phyloP scores from a whole-genome alignment of 2,329 filamentous ascomycete genomes.

The Penicillium griseofulvum region DNA sequence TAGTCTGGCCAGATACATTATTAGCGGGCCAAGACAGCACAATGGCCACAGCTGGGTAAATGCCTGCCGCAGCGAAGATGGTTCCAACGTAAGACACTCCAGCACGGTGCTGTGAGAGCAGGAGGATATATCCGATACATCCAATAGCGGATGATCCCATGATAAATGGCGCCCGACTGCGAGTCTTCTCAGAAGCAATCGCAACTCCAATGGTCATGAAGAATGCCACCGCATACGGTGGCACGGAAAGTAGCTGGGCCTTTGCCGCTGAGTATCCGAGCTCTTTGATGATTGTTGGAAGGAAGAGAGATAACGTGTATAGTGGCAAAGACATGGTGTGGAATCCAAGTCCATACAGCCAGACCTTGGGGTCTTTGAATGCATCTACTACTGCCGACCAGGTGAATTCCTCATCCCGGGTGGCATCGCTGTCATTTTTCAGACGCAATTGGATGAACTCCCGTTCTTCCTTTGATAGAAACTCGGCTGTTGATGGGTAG shows the following conservation, averaged over 20 bases:
- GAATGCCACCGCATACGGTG: conserved; percentile 64
- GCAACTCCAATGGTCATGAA: conserved; percentile 59
- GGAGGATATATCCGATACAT: conserved; percentile 61
- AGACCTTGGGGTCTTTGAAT: conserved; percentile 52
- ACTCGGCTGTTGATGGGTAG: conserved; percentile 43
- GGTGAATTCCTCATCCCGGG: conserved; percentile 64
- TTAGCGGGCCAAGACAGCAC: conserved; percentile 69
- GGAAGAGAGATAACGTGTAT: conserved; percentile 41
- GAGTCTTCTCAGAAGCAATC: conserved; percentile 53
- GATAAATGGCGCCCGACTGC: conserved; percentile 62
- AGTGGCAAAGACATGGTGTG: conserved; percentile 58
- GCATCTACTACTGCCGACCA: conserved; percentile 66
- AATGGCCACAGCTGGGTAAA: conserved; percentile 51
- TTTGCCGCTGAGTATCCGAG: conserved; percentile 43
- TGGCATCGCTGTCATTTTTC: conserved; percentile 67
- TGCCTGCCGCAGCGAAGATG: conserved; percentile 6
- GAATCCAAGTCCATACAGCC: conserved; percentile 18
- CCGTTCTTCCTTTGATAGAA: conserved; percentile 51
- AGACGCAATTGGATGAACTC: conserved; percentile 61
- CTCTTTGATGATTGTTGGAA: conserved; percentile 46
- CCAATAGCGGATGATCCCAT: conserved; percentile 57
- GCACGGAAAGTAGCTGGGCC: conserved; percentile 59
- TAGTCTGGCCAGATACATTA: conserved; percentile 69
- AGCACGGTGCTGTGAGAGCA: conserved; percentile 54
- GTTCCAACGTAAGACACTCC: conserved; percentile 6